Conservation (phyloP, 208 protist species). For the Entamoeba dispar region DNA sequence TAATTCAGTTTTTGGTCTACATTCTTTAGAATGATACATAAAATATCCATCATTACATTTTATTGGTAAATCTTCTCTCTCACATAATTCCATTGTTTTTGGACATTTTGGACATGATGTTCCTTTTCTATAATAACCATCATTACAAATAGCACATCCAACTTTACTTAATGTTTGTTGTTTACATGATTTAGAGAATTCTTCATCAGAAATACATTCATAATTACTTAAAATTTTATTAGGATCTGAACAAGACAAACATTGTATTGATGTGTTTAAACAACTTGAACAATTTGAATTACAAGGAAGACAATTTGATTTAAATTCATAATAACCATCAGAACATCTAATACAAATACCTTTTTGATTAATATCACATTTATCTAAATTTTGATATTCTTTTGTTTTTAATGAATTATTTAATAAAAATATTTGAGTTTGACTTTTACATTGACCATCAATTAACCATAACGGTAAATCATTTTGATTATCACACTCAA, state of each 20-base stretch:
- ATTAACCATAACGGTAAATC: no score
- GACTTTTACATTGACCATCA: no score
- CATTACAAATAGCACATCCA: neutral
- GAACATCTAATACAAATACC: neutral
- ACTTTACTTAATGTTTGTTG: neutral
- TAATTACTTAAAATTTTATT: neutral
- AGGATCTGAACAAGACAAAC: neutral
- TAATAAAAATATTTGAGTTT: no score
- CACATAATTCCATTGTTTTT: neutral
- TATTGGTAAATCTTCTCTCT: neutral
- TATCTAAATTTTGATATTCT: no score
- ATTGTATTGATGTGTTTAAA: neutral
- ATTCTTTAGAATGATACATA: neutral
- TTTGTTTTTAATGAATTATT: no score
- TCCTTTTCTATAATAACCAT: neutral
- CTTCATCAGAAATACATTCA: neutral
- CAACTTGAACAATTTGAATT: neutral
- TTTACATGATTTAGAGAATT: neutral
- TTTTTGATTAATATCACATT: neutral
- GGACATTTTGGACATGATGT: neutral
- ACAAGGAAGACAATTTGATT: neutral
- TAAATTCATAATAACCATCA: neutral
- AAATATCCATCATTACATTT: neutral
- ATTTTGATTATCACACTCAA: no score
- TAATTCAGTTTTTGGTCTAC: neutral